Evolutionary conservation across 768 basidiomycete genomes (phyloP), one percentile per base, ranked within the genome.

Genomic region (Chiua virens): DNA sequence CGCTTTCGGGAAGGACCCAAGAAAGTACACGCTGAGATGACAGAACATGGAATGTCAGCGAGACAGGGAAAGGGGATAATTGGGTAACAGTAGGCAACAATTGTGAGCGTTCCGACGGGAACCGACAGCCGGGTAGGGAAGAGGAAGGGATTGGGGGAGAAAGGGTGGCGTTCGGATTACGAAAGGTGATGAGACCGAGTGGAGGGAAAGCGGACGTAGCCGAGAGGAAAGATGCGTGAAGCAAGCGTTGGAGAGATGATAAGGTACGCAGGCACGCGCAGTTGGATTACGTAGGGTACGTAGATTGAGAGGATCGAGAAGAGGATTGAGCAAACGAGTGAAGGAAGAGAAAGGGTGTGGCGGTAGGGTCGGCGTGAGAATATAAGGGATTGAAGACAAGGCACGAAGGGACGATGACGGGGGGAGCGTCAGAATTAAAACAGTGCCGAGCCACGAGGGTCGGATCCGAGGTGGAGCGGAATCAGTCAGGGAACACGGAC

Each of bases 1-100:
- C 92, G 86, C 65, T 88, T 88, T 58, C 86, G 80, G 13, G 87
- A 89, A 8, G 87, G 87, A 3, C 86, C 86, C 36, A 89, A 75
- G 69, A 87, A 89, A 0, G 89, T 89, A 63, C 87, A 90, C 18
- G 81, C 86, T 89, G 34, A 38, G 63, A 30, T 18, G 54, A 27
- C 27, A 27, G 27, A 27, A 27, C 27, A 27, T 8, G 27, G 42
- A 50, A 28, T 42, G 54, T 48, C 52, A 53, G 42, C 41, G 58
- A 42, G 47, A 45, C 17, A 35, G 45, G 36, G 27, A 48, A 49
- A 52, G n/a, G 36, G 39, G 60, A 47, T 42, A 45, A 56, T 25
- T 25, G 25, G 27, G 30, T 30, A 14, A 14, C 11, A 48, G 8
- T 15, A 35, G 28, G 45, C 42, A 50, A 38, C 14, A 27, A 42